These are phyloP conservation scores for Kazachstania africana DNA, from an alignment of 805 yeast species.

Conservation along the genomic window DNA sequence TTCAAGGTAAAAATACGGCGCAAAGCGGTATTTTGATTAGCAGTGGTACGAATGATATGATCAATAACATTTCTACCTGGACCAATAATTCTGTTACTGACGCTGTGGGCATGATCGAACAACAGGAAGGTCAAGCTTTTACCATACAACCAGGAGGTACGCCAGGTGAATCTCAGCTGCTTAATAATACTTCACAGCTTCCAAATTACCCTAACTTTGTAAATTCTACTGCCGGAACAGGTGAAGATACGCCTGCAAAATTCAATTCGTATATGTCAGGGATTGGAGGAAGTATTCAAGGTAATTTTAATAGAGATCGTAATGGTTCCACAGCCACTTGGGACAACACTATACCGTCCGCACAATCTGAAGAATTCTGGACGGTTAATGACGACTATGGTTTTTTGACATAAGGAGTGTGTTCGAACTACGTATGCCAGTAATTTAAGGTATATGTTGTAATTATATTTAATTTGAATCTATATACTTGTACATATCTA, in stretches of 20 bases:
- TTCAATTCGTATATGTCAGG: too few relatives aligned
- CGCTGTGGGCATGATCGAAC: conserved; percentile 3
- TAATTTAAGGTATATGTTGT: too few relatives aligned
- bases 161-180: neutral
- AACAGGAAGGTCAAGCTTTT: neutral
- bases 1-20: too few relatives aligned
- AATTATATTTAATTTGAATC: too few relatives aligned
- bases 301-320: neutral
- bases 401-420: conserved; percentile 32
- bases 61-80: conserved; percentile 50
- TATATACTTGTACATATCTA: too few relatives aligned
- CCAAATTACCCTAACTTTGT: neutral
- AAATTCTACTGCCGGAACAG: neutral
- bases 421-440: too few relatives aligned
- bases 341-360: conserved; percentile 3
- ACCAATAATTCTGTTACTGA: conserved; percentile 26
- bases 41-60: conserved; percentile 44
- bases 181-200: neutral
- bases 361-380: conserved; percentile 38
- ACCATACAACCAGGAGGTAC: neutral
- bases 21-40: conserved; percentile 15
- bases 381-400: conserved; percentile 38
- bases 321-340: neutral
- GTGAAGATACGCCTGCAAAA: neutral
- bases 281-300: neutral